Evolutionary conservation across 2,329 filamentous ascomycete species (phyloP), one percentile per base, ranked within the genome.

Genomic region (Neofusicoccum parvum): DNA sequence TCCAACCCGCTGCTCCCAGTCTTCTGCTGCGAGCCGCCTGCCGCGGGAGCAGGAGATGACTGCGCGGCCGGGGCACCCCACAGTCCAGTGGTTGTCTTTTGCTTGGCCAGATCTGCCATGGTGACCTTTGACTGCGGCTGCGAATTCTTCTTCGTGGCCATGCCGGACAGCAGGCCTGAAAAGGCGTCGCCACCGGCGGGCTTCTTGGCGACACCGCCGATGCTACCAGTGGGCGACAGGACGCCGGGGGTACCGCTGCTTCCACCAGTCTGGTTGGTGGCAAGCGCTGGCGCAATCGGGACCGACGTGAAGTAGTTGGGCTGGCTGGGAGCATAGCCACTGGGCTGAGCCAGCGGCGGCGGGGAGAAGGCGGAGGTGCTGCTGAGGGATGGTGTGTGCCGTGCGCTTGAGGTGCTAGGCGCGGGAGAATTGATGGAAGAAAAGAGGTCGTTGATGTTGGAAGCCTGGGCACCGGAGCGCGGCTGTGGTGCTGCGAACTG

Each of bases 281-380:
- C 73, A 14, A 77, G 74, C 6, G 7, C n/a, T 0, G 12, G 37
- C 17, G 34, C 60, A 4, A 27, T n/a, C 14, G 79, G 78, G 23
- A 98, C 90, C 0, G 92, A 95, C 62, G 92, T 93, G 79, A 94
- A 99, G 82, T 99, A 99, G 80, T 99, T 99, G 62, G 95, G 95
- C 23, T 90, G 89, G 1, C 89, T 79, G 1, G 91, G 86, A 79
- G 96, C 92, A 80, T 89, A 96, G 54, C 86, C 86, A 0, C 85
- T 77, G 9, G 87, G 85, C 53, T 82, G 75, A 71, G 80, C 80
- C 73, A 75, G 81, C 63, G 71, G 73, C 66, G 69, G 75, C 56
- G 12, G 70, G 23, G 70, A 79, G 67, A 71, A 71, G 39, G 70
- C 67, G 65, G 69, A 68, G 20, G 46, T 23, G 74, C 90, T 88